Percentiles rank a stretch among this genome's conserved stretches.
Evolutionary conservation across 1,284 basidiomycete genomes (phyloP).

Genomic region (Marasmius tenuissimus): DNA sequence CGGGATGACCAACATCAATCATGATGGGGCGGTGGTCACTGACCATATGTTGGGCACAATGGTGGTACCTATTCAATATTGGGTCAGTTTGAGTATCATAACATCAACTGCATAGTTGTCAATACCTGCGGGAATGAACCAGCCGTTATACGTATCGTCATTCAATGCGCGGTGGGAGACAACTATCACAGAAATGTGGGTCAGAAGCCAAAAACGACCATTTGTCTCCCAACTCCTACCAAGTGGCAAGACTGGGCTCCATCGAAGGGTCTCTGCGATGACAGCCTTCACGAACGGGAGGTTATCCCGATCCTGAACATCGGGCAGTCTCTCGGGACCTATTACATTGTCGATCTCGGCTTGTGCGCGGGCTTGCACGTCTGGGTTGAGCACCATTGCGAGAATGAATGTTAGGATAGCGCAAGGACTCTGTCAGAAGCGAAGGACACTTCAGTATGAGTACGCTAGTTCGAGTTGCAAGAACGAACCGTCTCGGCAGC

Average conservation of each 20-base stretch:
- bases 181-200: not conserved
- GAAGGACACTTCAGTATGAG: not conserved
- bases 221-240: not conserved
- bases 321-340: not conserved
- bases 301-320: not conserved
- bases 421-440: not conserved
- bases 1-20: not conserved
- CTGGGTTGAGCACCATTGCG: not conserved
- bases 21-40: not conserved
- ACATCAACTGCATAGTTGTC: not conserved
- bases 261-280: not conserved
- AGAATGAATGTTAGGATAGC: not conserved
- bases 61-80: not conserved
- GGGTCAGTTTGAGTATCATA: not conserved
- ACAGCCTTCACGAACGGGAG: conserved; percentile 2
- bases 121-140: not conserved
- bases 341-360: not conserved
- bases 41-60: not conserved
- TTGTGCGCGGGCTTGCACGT: not conserved
- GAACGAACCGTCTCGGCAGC: too few species aligned
- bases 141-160: not conserved
- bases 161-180: not conserved
- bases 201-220: not conserved
- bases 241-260: not conserved
- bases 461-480: not conserved